These are phyloP conservation scores for Diplodia intermedia DNA, from an alignment of 2,329 filamentous ascomycete genomes.

Conservation along the genomic window DNA sequence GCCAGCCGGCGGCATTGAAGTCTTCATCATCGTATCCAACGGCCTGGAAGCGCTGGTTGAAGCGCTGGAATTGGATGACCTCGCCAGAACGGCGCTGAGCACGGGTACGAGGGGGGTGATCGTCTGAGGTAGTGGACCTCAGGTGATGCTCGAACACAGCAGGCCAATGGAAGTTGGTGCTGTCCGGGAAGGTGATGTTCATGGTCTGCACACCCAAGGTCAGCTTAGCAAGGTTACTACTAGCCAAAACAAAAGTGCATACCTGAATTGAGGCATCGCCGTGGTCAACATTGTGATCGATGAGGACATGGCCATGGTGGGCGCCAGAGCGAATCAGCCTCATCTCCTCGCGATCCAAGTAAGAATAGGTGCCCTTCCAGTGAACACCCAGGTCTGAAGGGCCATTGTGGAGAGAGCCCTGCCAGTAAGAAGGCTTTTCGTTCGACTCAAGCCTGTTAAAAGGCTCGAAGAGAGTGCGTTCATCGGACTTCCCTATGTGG, in stretches of 20 bases:
- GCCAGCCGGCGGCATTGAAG: constrained; percentile 53
- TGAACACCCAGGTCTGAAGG: constrained; percentile 48
- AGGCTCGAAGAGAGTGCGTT: constrained; percentile 47
- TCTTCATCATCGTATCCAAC: constrained; percentile 48
- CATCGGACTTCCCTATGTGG: constrained; percentile 53
- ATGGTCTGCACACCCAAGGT: constrained; percentile 40
- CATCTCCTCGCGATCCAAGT: constrained; percentile 45
- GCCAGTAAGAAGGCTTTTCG: constrained; percentile 55
- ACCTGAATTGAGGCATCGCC: constrained; percentile 32
- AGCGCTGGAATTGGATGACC: constrained; percentile 9
- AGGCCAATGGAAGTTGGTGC: constrained; percentile 45
- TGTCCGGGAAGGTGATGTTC: constrained; percentile 42
- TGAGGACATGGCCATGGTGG: constrained; percentile 31
- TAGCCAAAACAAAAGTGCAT: background rate
- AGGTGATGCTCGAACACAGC: constrained; percentile 51
- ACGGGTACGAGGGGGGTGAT: constrained; percentile 39
- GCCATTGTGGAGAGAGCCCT: constrained; percentile 45
- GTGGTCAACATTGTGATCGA: constrained; percentile 45
- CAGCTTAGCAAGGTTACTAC: background rate
- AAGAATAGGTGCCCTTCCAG: constrained; percentile 62
- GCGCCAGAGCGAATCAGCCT: constrained; percentile 36
- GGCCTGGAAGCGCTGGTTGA: constrained; percentile 45
- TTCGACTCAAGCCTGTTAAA: constrained; percentile 46
- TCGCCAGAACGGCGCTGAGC: constrained; percentile 40
- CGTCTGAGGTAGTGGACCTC: constrained; percentile 42